Percentiles rank a stretch among this genome's conserved stretches.
These are phyloP conservation scores for Acrodontium crateriforme DNA, from an alignment of 2,329 filamentous ascomycete species.

Conservation along the genomic window DNA sequence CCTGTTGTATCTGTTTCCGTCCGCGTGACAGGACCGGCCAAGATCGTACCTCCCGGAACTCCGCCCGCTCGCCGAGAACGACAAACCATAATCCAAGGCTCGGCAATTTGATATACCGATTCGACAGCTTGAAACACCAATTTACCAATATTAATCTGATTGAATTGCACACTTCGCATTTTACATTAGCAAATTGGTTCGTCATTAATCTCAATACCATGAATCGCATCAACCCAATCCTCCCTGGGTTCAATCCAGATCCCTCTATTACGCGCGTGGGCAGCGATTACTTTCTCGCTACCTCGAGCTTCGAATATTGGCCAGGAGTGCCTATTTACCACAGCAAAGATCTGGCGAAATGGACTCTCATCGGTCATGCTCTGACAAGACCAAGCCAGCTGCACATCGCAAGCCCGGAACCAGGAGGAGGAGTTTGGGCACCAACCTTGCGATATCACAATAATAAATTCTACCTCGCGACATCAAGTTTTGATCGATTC, in stretches of 20 bases:
- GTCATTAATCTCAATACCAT: too few species aligned
- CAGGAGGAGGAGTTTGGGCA: constrained; percentile 38
- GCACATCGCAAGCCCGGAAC: constrained; percentile 33
- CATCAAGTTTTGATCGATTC: too few species aligned
- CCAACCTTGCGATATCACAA: constrained; percentile 50
- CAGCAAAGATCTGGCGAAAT: constrained; percentile 39
- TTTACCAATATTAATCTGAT: too few species aligned
- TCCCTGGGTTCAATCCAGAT: constrained; percentile 49
- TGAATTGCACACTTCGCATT: too few species aligned
- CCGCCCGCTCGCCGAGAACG: too few species aligned
- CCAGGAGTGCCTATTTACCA: constrained; percentile 49
- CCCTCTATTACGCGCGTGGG: constrained; percentile 41
- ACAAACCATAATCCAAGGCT: too few species aligned
- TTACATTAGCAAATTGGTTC: too few species aligned
- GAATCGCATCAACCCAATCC: constrained; percentile 39
- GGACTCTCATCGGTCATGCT: constrained; percentile 40
- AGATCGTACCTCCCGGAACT: too few species aligned
- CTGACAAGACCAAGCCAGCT: constrained; percentile 38
- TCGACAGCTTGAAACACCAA: too few species aligned
- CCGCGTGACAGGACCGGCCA: too few species aligned
- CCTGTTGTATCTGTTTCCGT: too few species aligned
- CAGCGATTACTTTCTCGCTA: constrained; percentile 44
- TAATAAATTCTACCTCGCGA: constrained; percentile 46
- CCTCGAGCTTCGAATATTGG: constrained; percentile 49
- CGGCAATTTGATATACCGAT: too few species aligned